phyloP scores from a whole-genome alignment of 768 basidiomycete species.

The Pleurotus cornucopiae region DNA sequence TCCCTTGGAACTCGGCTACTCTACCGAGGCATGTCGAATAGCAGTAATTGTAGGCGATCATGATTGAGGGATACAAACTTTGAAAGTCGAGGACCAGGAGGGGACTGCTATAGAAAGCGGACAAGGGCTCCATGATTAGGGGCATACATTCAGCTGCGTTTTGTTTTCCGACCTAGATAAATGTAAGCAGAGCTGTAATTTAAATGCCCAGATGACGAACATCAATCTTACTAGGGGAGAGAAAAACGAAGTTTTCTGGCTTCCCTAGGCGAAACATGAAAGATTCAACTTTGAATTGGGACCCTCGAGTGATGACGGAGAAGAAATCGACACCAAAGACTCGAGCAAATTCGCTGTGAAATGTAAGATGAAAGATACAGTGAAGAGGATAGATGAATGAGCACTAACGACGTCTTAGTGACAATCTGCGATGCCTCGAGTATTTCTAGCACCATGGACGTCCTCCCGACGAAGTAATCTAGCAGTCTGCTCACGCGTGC shows the following conservation, averaged over 20 bases:
- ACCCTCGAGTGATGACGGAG: constrained; percentile 91
- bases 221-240: constrained; percentile 86
- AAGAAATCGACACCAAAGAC: constrained; percentile 98
- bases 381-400: background rate
- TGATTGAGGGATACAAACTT: constrained; percentile 92
- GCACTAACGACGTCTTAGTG: constrained; percentile 82
- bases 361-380: background rate
- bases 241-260: constrained; percentile 86
- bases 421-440: constrained; percentile 78
- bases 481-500: constrained; percentile 52
- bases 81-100: constrained; percentile 95
- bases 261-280: constrained; percentile 98
- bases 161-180: constrained; percentile 81
- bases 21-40: constrained; percentile 96
- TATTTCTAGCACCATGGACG: constrained; percentile 69
- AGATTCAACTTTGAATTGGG: constrained; percentile 98
- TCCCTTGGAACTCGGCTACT: constrained; percentile 79
- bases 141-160: constrained; percentile 97
- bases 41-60: constrained; percentile 98
- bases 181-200: background rate
- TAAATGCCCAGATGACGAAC: constrained; percentile 36
- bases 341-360: constrained; percentile 85
- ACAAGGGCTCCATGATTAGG: constrained; percentile 90
- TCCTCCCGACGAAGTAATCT: constrained; percentile 61
- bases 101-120: constrained; percentile 90